Conservation (phyloP, 2,329 filamentous ascomycete species). For the Epichloe uncinata region DNA sequence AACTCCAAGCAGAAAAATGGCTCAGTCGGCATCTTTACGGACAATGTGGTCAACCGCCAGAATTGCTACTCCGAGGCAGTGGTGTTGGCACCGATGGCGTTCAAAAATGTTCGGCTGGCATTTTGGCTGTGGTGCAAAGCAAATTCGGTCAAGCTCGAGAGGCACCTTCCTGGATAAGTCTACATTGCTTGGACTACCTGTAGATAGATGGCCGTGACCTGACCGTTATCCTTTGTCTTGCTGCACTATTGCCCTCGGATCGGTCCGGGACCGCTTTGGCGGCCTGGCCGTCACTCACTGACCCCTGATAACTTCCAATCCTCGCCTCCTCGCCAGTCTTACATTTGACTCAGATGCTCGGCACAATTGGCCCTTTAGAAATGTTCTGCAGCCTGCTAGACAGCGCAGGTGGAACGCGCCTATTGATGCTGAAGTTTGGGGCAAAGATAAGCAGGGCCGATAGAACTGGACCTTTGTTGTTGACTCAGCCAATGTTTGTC, state of each 20-base stretch:
- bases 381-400: not conserved
- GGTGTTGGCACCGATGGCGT: too few relatives aligned
- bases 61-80: too few relatives aligned
- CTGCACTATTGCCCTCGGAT: not conserved
- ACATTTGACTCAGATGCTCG: not conserved
- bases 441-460: not conserved
- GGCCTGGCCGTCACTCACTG: not conserved
- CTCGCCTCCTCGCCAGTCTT: not conserved
- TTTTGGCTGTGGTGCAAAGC: too few relatives aligned
- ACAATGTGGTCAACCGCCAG: too few relatives aligned
- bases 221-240: not conserved
- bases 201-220: too few relatives aligned
- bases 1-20: too few relatives aligned
- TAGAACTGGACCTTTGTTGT: not conserved
- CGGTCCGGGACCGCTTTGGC: not conserved
- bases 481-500: not conserved
- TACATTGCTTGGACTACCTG: too few relatives aligned
- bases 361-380: not conserved
- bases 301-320: not conserved
- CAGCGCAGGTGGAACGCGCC: not conserved
- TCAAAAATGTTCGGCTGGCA: too few relatives aligned
- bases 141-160: too few relatives aligned
- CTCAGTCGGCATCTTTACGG: too few relatives aligned
- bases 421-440: not conserved
- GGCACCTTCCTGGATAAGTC: too few relatives aligned